Conservation (phyloP, 2,329 filamentous ascomycete genomes). For the Cladosporium sp. region DNA sequence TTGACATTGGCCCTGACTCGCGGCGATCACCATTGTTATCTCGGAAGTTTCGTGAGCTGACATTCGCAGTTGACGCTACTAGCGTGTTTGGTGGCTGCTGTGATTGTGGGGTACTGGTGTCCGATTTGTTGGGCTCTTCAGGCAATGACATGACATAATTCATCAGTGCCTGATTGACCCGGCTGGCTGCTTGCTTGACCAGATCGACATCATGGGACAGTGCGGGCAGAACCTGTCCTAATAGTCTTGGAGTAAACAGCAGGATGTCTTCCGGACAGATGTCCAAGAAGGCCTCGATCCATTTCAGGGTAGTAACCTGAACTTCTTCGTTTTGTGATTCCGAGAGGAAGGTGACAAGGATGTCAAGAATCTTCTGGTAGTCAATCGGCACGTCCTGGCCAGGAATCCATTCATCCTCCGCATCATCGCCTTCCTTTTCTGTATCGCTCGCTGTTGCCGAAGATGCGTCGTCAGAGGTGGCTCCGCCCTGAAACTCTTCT, state of each 20-base stretch:
- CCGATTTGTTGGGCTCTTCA: conserved; percentile 54
- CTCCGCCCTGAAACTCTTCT: conserved; percentile 45
- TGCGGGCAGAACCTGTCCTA: conserved; percentile 88
- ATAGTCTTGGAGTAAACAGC: conserved; percentile 86
- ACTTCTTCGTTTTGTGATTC: conserved; percentile 86
- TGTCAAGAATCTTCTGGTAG: conserved; percentile 87
- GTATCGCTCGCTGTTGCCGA: conserved; percentile 60
- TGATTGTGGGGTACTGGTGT: conserved; percentile 23
- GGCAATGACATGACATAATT: conserved; percentile 91
- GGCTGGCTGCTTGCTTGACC: conserved; percentile 82
- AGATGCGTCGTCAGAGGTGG: conserved; percentile 45
- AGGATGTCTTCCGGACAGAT: conserved; percentile 97
- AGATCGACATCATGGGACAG: conserved; percentile 90
- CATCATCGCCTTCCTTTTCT: conserved; percentile 47
- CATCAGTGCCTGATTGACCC: conserved; percentile 89
- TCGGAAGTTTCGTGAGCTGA: neutral
- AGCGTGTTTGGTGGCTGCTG: conserved; percentile 9
- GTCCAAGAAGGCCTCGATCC: conserved; percentile 95
- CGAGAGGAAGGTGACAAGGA: conserved; percentile 85
- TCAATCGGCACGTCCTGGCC: conserved; percentile 96
- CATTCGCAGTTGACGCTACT: neutral
- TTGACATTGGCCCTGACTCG: conserved; percentile 19
- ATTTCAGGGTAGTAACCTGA: conserved; percentile 83
- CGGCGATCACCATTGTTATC: conserved; percentile 18
- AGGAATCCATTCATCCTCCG: conserved; percentile 93